Conservation (phyloP, 176 grass and related monocot species). For the Hsuehochloa calcarea region DNA sequence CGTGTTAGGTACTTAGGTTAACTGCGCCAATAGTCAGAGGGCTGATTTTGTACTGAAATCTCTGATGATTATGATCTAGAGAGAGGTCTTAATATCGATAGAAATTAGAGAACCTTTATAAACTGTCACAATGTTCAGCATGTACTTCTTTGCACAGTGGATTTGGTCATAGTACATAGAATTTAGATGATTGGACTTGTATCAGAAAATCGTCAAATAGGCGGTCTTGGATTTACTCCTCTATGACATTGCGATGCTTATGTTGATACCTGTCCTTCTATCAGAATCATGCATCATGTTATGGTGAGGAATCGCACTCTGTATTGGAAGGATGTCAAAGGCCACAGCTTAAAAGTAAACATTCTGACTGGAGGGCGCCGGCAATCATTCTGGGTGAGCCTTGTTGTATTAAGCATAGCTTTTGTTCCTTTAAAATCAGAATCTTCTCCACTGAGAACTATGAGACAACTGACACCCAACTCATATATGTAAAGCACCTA, state of each 20-base stretch:
- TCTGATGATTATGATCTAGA: neutral
- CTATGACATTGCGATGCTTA: neutral
- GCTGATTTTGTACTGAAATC: neutral
- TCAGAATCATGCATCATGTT: constrained; percentile 30
- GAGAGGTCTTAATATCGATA: neutral
- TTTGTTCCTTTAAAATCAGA: too few species aligned
- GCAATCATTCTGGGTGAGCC: constrained; percentile 60
- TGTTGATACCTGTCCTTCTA: constrained; percentile 4
- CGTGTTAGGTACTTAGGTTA: neutral
- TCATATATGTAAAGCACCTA: neutral
- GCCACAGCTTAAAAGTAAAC: constrained; percentile 16
- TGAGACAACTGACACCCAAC: neutral
- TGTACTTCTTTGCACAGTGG: neutral
- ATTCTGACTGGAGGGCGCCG: constrained; percentile 45
- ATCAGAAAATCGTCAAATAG: neutral
- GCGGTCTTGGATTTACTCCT: neutral
- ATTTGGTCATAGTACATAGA: neutral
- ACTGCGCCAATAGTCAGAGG: neutral
- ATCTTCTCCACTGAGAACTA: neutral
- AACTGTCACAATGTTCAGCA: neutral
- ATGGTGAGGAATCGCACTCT: constrained; percentile 12
- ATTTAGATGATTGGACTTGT: neutral
- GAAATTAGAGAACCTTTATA: neutral
- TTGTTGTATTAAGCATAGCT: neutral
- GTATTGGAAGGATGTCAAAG: constrained; percentile 15